phyloP scores from a whole-genome alignment of 257 asterid species.

The Handroanthus guayacan region DNA sequence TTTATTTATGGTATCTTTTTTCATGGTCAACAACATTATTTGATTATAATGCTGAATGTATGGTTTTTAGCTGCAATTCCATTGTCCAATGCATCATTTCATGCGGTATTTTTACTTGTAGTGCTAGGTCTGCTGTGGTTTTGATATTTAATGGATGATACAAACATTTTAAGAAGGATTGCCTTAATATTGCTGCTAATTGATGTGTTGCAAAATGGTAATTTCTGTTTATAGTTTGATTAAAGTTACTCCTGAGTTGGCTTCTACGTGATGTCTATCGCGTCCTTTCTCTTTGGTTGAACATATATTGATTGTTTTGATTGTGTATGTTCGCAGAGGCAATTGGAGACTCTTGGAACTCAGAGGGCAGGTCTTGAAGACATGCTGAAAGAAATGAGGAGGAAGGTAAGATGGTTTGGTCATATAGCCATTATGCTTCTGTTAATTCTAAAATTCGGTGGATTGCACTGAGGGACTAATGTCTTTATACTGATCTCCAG shows the following conservation, averaged over 20 bases:
- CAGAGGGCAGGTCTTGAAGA: conserved; percentile 86
- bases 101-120: too few relatives aligned
- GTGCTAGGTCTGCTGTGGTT: too few relatives aligned
- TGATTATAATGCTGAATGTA: too few relatives aligned
- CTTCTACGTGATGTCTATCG: neutral
- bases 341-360: conserved; percentile 69
- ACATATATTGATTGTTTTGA: neutral
- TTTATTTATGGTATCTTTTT: neutral
- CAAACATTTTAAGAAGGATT: too few relatives aligned
- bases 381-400: conserved; percentile 87
- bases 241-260: neutral
- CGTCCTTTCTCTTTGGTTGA: neutral
- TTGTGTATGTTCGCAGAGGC: conserved; percentile 57
- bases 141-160: too few relatives aligned
- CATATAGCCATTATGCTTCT: neutral
- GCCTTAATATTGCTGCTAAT: too few relatives aligned
- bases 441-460: neutral
- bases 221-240: neutral
- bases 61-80: too few relatives aligned
- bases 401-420: conserved; percentile 59
- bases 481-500: neutral
- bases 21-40: neutral
- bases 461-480: neutral
- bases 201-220: too few relatives aligned
- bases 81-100: too few relatives aligned